Base-by-base conservation (phyloP, 2,329 filamentous ascomycete species). In the Ophiostoma sp. region DNA sequence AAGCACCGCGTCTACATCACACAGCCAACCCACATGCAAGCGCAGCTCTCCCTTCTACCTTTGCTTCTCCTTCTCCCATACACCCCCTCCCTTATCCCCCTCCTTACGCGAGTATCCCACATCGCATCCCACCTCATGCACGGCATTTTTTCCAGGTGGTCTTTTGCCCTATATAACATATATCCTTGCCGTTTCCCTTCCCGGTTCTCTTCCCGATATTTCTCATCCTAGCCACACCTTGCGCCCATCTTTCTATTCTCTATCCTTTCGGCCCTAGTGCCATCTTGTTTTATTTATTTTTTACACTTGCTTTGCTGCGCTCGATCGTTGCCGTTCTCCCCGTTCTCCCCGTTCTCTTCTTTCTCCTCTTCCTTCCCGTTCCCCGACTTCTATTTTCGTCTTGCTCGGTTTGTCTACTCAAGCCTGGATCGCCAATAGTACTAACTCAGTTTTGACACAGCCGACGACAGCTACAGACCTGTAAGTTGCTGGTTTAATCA, bases 391-490 rank as follows among this genome's bases (percentile, higher is more conserved):
- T 36, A 64, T 52, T 31, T 31, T 67, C 3, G n/a, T 41, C 39
- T 33, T 41, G 36, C 31, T 33, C 15, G 23, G 23, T 54, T 33
- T 52, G 33, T 27, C 31, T 27, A 31, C n/a, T 41, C 41, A 10
- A 27, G 13, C 41, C 36, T 41, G 39, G 23, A 31, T 67, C 13
- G 33, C 5, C 39, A 67, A 36, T 23, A 27, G 20, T 60, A 23
- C 67, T 68, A 68, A 68, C 48, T 13, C 23, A 39, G 20, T 36
- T 31, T 36, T 27, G 11, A n/a, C 8, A 36, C 39, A 68, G 67
- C 67, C 67, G 67, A 68, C 48, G 39, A 68, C 67, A 68, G 35
- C 52, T 68, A 68, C 48, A 68, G 67, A 68, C 27, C 67, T 57
- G 67, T 68, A 68, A 41, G 67, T 27, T 39, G 67, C 62, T 60